A percentile compares a stretch with the other conserved stretches of the same genome.
Evolutionary conservation across 306 rosid genomes (phyloP).

Genomic region (Acmispon strigosus): DNA sequence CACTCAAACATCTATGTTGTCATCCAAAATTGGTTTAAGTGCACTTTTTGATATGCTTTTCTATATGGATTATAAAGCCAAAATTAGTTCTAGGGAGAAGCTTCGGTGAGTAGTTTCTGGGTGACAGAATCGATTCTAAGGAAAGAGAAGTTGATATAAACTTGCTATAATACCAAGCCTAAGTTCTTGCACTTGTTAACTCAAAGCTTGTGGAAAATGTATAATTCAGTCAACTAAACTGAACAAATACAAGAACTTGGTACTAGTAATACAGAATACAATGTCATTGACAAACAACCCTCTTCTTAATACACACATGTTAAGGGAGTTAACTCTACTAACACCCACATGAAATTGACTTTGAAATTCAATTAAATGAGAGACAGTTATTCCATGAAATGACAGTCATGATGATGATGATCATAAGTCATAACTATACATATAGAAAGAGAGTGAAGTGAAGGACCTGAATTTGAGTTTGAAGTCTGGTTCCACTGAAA

Average conservation of each 20-base stretch:
- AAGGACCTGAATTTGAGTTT: conserved; percentile 67
- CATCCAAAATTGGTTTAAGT: no score
- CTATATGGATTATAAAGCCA: no score
- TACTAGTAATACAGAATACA: neutral
- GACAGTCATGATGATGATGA: neutral
- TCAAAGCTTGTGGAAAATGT: neutral
- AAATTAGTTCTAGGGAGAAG: no score
- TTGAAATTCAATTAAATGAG: neutral
- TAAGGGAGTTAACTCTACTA: neutral
- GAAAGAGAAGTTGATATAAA: no score
- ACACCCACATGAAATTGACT: neutral
- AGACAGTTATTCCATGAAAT: neutral
- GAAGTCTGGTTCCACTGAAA: conserved; percentile 71
- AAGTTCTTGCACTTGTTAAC: neutral
- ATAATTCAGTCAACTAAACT: neutral
- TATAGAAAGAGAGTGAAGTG: neutral
- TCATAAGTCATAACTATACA: neutral
- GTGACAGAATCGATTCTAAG: no score
- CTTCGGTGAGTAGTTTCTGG: no score
- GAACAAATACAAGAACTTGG: neutral
- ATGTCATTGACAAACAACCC: neutral
- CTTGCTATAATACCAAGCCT: neutral
- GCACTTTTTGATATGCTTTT: no score
- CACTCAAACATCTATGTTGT: no score
- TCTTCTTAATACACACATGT: neutral